phyloP scores from a whole-genome alignment of 2,329 filamentous ascomycete species.

The Botrytis tulipae region DNA sequence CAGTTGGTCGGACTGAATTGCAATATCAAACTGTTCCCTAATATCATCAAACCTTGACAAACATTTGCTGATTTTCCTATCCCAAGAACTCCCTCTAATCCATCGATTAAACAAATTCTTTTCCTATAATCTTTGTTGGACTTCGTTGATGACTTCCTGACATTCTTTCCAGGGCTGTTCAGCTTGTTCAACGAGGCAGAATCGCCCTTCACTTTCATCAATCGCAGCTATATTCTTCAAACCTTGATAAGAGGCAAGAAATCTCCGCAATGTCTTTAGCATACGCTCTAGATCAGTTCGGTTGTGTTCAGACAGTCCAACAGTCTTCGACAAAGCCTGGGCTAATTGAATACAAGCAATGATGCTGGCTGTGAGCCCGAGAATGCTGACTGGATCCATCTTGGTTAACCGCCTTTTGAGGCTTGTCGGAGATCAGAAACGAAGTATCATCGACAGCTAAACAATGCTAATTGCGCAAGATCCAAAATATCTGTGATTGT shows the following conservation, averaged over 20 bases:
- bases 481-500: background rate
- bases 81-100: background rate
- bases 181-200: background rate
- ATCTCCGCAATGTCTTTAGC: background rate
- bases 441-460: background rate
- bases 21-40: background rate
- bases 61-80: slow-evolving; percentile 1
- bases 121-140: slow-evolving; percentile 1
- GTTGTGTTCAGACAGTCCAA: background rate
- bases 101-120: background rate
- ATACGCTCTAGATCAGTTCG: background rate
- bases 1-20: slow-evolving; percentile 9
- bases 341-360: slow-evolving; percentile 7
- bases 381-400: slow-evolving; percentile 5
- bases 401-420: background rate
- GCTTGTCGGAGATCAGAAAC: background rate
- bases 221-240: background rate
- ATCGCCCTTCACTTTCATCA: background rate
- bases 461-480: background rate
- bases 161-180: background rate
- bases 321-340: background rate
- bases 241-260: background rate
- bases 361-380: slow-evolving; percentile 7
- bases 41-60: background rate
- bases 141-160: background rate